Evolutionary conservation across 257 asterid species (phyloP).

Genomic region (Penstemon davidsonii): DNA sequence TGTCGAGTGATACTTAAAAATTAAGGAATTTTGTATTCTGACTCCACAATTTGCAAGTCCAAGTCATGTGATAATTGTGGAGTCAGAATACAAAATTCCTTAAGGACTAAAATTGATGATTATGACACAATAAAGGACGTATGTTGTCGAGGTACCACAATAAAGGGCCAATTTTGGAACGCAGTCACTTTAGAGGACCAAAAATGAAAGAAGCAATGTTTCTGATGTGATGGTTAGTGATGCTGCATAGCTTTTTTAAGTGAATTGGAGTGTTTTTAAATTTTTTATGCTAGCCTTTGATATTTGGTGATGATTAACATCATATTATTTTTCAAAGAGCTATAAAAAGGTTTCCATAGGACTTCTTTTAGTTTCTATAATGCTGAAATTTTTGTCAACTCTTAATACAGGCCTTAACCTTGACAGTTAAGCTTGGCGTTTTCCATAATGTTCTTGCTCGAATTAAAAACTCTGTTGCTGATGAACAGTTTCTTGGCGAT

Average conservation of each 20-base stretch:
- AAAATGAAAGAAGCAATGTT: constrained; percentile 27
- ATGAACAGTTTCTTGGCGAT: constrained; percentile 55
- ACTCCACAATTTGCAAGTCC: too few relatives aligned
- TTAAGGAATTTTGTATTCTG: too few relatives aligned
- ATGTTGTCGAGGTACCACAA: too few relatives aligned
- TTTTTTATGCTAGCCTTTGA: neutral
- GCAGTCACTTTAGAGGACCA: too few relatives aligned
- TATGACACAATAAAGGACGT: too few relatives aligned
- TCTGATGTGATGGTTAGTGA: constrained; percentile 44
- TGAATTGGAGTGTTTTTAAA: constrained; percentile 5
- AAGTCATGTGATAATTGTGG: too few relatives aligned
- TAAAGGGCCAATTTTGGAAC: too few relatives aligned
- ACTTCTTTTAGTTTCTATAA: neutral
- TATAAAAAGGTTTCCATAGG: neutral
- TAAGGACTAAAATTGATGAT: too few relatives aligned
- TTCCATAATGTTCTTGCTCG: constrained; percentile 64
- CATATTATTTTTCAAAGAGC: constrained; percentile 1
- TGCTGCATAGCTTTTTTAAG: constrained; percentile 12
- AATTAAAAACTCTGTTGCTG: constrained; percentile 54
- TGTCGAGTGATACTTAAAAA: too few relatives aligned
- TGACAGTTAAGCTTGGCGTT: constrained; percentile 53
- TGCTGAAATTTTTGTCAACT: constrained; percentile 17
- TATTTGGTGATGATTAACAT: neutral
- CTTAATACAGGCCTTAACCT: constrained; percentile 41
- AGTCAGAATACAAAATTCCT: too few relatives aligned